Percentiles rank a stretch among this genome's conserved stretches.
These are phyloP conservation scores for Xylaria sp. DNA, from an alignment of 2,329 filamentous ascomycete species.

Conservation along the genomic window DNA sequence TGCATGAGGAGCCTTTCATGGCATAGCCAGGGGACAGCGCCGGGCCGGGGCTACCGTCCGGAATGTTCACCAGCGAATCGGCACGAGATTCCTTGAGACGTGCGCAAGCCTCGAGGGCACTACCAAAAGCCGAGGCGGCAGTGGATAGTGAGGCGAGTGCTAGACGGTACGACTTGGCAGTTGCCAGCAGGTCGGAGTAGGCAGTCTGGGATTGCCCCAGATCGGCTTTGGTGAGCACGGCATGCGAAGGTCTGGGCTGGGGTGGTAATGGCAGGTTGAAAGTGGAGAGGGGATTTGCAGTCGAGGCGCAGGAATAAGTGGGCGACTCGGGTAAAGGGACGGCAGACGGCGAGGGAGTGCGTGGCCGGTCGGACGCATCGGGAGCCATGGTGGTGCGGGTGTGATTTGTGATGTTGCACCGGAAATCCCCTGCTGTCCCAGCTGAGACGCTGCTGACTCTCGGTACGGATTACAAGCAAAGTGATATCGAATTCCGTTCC, in stretches of 20 bases:
- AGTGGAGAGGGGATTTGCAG: slow-evolving; percentile 53
- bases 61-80: slow-evolving; percentile 44
- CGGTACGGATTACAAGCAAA: background rate
- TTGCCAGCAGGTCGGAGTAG: slow-evolving; percentile 56
- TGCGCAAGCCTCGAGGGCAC: slow-evolving; percentile 62
- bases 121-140: slow-evolving; percentile 58
- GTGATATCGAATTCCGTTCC: no score
- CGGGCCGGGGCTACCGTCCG: slow-evolving; percentile 17
- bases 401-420: background rate
- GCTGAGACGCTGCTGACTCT: background rate
- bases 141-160: slow-evolving; percentile 57
- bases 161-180: slow-evolving; percentile 58
- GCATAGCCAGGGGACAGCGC: slow-evolving; percentile 40
- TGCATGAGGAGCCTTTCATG: slow-evolving; percentile 46
- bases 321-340: slow-evolving; percentile 59
- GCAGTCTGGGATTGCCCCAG: slow-evolving; percentile 57
- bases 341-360: slow-evolving; percentile 50
- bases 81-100: slow-evolving; percentile 61
- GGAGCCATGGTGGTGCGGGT: slow-evolving; percentile 12
- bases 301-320: slow-evolving; percentile 59
- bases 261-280: slow-evolving; percentile 58
- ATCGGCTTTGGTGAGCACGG: slow-evolving; percentile 58
- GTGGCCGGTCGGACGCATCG: slow-evolving; percentile 32
- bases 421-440: background rate
- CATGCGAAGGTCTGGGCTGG: slow-evolving; percentile 51